Evolutionary conservation across 169 alveolate genomes (phyloP), one percentile per base, ranked within the genome.

Genomic region (Plasmodium gaboni): DNA sequence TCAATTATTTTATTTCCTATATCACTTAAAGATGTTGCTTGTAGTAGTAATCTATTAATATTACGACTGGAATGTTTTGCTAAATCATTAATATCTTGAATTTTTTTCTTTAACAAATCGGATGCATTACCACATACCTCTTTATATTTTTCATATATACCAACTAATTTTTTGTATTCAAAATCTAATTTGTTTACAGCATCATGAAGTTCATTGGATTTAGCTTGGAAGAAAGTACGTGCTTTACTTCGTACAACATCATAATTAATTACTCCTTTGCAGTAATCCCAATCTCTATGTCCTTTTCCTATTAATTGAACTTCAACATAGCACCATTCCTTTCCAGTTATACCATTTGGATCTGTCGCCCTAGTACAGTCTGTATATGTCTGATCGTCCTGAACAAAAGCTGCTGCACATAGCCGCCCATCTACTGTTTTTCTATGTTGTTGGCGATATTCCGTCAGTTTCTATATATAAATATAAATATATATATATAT

Each of bases 341-440:
- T 74, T 22, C 97, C 97, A 88, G 91, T 91, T 53, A 73, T 9
- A 44, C 98, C 98, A 61, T 96, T 97, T 2, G 98, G 98, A 32
- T 97, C 97, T 67, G 94, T 93, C 44, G 97, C 94, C 13, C 91
- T 88, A 2, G 98, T 96, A 73, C 98, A 96, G 60, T 96, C 98
- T 12, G 98, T 96, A 94, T 94, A 96, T 9, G 95, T 95, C 51
- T 94, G 94, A 22, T 95, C 97, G 64, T 96, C 96, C 53, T 97
- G 97, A 42, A 96, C 98, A 86, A 96, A 96, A 24, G 98, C 98
- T 3, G 98, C 98, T 2, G 98, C 97, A 87, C 98, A 96, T 19
- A 96, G 93, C 46, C 96, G 80, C 2, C 98, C 98, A 50, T 96
- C 97, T 1, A 96, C 94, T 48, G 98, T 96, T 89, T 95, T 96